Evolutionary conservation across 257 asterid species (phyloP), one percentile per base, ranked within the genome.

Genomic region (Paraleonurus japonicus): DNA sequence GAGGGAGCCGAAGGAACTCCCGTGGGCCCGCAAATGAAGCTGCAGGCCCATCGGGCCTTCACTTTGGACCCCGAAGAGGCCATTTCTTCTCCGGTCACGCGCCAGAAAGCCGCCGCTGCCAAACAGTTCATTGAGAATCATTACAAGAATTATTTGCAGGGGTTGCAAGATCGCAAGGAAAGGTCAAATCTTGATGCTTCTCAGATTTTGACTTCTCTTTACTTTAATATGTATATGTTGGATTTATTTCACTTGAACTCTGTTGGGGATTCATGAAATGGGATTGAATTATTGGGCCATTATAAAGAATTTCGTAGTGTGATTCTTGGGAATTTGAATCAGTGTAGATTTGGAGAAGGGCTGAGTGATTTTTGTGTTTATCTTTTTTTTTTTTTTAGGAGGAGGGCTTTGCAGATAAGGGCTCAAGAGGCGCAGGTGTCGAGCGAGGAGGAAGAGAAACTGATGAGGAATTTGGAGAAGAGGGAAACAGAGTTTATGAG

Each of bases 401-500:
- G 99, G 84, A 84, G 92, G 83, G 85, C 92, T 4, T 76, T 94
- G 93, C 97, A 89, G 83, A 88, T 88, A 69, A 86, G 79, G 83
- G 99, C 96, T 22, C 90, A 85, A 67, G 99, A 94, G 75, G 95
- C 86, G 60, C 84, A 87, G 70, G 85, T 94, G 15, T 90, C 99
- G 0, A 85, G 83, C 26, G 97, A 91, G 83, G 96, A 94, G 80
- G 91, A 94, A 59, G 96, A 94, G 80, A 87, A 75, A 83, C 79
- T 94, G 97, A 16, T 94, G 72, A 82, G 96, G 86, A 91, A 91
- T 81, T 80, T 94, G 90, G 99, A 89, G 78, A 88, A 76, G 78
- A 88, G 91, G 76, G 99, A 94, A 75, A 94, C 99, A 0, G 99
- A 88, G 81, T 94, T 80, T 70, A 94, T 94, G 99, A 91, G 99